Conservation (phyloP, 805 yeast species). For the Metschnikowia koreensis region DNA sequence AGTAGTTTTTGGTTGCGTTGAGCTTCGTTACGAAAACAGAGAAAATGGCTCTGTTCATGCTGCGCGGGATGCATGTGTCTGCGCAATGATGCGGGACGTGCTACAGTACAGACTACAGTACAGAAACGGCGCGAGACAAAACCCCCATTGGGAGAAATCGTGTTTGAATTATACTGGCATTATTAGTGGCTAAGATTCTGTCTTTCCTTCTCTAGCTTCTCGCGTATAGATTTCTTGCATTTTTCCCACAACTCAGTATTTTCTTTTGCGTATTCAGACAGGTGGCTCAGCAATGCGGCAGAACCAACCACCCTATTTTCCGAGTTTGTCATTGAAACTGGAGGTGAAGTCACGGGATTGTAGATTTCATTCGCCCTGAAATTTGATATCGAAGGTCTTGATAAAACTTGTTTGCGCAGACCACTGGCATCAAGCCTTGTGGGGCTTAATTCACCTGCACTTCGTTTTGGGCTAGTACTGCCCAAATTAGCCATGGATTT, state of each 20-base stretch:
- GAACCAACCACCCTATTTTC: not conserved
- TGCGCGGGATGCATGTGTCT: not conserved
- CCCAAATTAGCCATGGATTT: constrained; percentile 4
- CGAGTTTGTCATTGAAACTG: not conserved
- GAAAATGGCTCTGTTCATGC: not conserved
- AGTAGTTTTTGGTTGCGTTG: not conserved
- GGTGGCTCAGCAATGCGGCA: constrained; percentile 5
- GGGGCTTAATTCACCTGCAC: not conserved
- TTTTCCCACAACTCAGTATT: constrained; percentile 26
- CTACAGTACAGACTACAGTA: not conserved
- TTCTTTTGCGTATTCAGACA: constrained; percentile 5
- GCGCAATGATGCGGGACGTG: not conserved
- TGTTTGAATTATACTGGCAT: too few relatives aligned
- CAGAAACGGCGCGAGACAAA: too few relatives aligned
- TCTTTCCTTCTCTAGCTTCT: constrained; percentile 23
- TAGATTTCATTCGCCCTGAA: constrained; percentile 24
- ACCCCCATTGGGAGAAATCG: not conserved
- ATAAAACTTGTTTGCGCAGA: constrained; percentile 5
- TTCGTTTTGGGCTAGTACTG: not conserved
- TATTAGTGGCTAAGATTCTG: too few relatives aligned
- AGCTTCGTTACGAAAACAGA: not conserved
- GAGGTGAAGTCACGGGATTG: constrained; percentile 25
- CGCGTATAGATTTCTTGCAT: constrained; percentile 28
- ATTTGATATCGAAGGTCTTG: constrained; percentile 26
- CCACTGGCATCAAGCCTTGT: not conserved